phyloP scores from a whole-genome alignment of 805 yeast genomes.

The Kazachstania viticola region DNA sequence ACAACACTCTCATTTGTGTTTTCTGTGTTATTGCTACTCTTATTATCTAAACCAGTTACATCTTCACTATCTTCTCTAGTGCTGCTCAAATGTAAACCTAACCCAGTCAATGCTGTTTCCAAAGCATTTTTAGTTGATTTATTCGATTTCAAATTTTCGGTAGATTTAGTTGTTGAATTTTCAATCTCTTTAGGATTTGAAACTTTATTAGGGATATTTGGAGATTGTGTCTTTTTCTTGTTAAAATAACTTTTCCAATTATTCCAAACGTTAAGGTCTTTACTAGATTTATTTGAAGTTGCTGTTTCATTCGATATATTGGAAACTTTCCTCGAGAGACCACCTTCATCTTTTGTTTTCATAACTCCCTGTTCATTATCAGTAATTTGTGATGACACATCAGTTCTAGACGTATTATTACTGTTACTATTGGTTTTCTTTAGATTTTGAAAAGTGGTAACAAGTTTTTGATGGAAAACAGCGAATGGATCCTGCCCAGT shows the following conservation, averaged over 20 bases:
- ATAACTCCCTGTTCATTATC: background rate
- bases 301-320: conserved; percentile 1
- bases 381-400: no score
- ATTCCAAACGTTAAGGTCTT: conserved; percentile 13
- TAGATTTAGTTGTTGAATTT: no score
- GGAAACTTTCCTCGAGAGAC: conserved; percentile 1
- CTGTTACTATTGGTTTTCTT: conserved; percentile 12
- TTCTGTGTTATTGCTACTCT: background rate
- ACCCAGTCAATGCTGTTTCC: conserved; percentile 15
- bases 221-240: conserved; percentile 5
- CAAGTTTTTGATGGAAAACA: conserved; percentile 20
- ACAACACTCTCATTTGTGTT: background rate
- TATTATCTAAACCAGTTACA: background rate
- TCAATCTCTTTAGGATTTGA: no score
- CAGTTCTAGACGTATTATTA: background rate
- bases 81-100: conserved; percentile 15
- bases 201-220: background rate
- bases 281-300: background rate
- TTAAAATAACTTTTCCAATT: conserved; percentile 22
- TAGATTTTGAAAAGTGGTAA: conserved; percentile 23
- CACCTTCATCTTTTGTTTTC: conserved; percentile 2
- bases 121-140: conserved; percentile 10
- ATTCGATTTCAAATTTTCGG: conserved; percentile 6
- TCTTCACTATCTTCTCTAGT: conserved; percentile 2
- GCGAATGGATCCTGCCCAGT: conserved; percentile 20